These are phyloP conservation scores for Chondrostereum purpureum DNA, from an alignment of 1,284 basidiomycete genomes.

Conservation along the genomic window DNA sequence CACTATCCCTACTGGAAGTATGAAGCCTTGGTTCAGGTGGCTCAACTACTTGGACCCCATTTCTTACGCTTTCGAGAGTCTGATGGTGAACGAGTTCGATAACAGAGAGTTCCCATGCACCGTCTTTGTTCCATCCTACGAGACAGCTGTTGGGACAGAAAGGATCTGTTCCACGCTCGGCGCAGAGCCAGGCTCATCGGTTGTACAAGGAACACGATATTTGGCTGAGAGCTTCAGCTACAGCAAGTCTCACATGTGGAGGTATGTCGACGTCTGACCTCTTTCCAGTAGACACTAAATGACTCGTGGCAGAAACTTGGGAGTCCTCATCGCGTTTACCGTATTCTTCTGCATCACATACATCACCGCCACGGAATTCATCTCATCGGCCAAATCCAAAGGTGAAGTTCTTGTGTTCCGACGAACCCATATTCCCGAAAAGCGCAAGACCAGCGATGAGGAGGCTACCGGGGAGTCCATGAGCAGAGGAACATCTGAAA, in stretches of 20 bases:
- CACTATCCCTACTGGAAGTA: constrained; percentile 8
- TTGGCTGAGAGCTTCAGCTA: constrained; percentile 33
- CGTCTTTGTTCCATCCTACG: constrained; percentile 28
- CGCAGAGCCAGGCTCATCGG: constrained; percentile 23
- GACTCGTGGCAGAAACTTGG: constrained; percentile 24
- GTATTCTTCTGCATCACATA: constrained; percentile 24
- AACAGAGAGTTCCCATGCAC: constrained; percentile 23
- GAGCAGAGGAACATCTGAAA: not conserved
- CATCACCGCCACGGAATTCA: constrained; percentile 35
- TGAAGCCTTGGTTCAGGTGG: constrained; percentile 23
- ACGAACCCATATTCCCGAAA: constrained; percentile 27
- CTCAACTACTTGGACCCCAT: constrained; percentile 38
- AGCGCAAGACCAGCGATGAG: constrained; percentile 8
- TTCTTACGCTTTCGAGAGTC: constrained; percentile 27
- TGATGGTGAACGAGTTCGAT: constrained; percentile 41
- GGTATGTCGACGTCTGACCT: constrained; percentile 10
- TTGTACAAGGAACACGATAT: constrained; percentile 34
- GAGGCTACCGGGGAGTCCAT: constrained; percentile 17
- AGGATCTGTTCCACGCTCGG: constrained; percentile 34
- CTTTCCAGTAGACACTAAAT: constrained; percentile 3
- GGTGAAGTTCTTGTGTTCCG: constrained; percentile 43
- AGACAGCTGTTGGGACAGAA: constrained; percentile 17
- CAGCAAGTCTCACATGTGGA: constrained; percentile 32
- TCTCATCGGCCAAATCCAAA: constrained; percentile 27
- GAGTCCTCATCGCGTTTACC: constrained; percentile 32